Evolutionary conservation across 2,329 filamentous ascomycete species (phyloP).

Genomic region (Alternaria ventricosa): DNA sequence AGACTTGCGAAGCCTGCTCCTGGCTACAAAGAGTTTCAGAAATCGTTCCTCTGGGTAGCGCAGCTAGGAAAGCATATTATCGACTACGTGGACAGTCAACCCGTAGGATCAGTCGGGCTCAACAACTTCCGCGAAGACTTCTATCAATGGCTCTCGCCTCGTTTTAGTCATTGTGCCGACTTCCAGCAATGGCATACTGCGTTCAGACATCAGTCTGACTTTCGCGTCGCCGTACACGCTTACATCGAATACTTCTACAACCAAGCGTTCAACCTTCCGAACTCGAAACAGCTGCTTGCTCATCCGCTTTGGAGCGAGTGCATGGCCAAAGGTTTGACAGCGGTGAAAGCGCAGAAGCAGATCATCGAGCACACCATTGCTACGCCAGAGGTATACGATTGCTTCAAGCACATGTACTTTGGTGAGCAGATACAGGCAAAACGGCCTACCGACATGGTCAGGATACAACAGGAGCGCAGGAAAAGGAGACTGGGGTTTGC

Average conservation of each 20-base stretch:
- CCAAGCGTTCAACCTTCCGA: conserved; percentile 62
- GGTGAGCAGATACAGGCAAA: conserved; percentile 56
- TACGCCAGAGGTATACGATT: conserved; percentile 70
- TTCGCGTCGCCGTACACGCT: conserved; percentile 65
- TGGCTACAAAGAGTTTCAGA: conserved; percentile 69
- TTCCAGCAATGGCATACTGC: conserved; percentile 63
- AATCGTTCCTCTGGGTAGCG: conserved; percentile 73
- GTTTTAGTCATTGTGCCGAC: conserved; percentile 51
- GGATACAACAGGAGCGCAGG: conserved; percentile 11
- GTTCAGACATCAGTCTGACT: conserved; percentile 61
- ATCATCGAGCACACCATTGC: conserved; percentile 63
- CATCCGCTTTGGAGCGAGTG: conserved; percentile 64
- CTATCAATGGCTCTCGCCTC: conserved; percentile 59
- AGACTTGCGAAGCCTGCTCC: conserved; percentile 61
- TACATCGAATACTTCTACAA: conserved; percentile 70
- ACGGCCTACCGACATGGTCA: conserved; percentile 12
- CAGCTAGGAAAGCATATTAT: conserved; percentile 74
- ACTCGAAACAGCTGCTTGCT: conserved; percentile 40
- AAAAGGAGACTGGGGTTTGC: conserved; percentile 27
- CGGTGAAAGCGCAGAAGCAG: conserved; percentile 24
- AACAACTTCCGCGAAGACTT: conserved; percentile 67
- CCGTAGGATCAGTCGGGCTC: conserved; percentile 47
- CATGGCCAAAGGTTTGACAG: conserved; percentile 10
- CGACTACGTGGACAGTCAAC: conserved; percentile 62
- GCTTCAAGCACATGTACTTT: conserved; percentile 70